Evolutionary conservation across 2,329 filamentous ascomycete species (phyloP), one percentile per base, ranked within the genome.

Genomic region (Pestalotiopsis sp.): DNA sequence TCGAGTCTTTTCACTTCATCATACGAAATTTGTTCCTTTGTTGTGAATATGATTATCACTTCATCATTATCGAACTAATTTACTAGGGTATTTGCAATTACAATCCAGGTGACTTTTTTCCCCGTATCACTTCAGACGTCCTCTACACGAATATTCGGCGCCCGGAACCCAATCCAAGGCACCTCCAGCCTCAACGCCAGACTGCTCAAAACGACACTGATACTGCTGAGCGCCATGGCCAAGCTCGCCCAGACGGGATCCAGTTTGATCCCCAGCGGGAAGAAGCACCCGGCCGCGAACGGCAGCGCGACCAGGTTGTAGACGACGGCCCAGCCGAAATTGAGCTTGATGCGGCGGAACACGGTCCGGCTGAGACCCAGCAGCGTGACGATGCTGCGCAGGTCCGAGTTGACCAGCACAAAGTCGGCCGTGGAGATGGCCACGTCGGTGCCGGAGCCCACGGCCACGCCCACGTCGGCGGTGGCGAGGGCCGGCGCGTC

Each of bases 221-320:
- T 91, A 79, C 92, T 95, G 80, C 94, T 97, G 79, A 95, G 80
- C 31, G 95, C 95, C 95, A 98, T 98, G 1, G 95, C 95, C 78
- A 97, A 81, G 72, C 91, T 92, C 4, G 95, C 95, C 95, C 95
- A 98, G 1, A 93, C 92, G 0, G 92, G 92, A 78, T 93, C 91
- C 61, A 95, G 81, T 70, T 87, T 83, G 23, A 94, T 80, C 76
- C 92, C 91, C 61, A 91, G 72, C 2, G 86, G 82, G 78, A 93
- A 97, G 69, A 97, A 82, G 49, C 91, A 92, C 1, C 94, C 94
- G 0, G 94, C 94, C 0, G 94, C 93, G 68, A 97, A 86, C 1
- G 94, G 94, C 69, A 97, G 86, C 9, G 93, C 91, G 65, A 92
- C 78, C 56, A 92, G 72, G 77, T 97, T 97, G 82, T 97, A 97